Evolutionary conservation across 192 early-diverging fungal species (phyloP).

Genomic region (Coemansia asiatica): DNA sequence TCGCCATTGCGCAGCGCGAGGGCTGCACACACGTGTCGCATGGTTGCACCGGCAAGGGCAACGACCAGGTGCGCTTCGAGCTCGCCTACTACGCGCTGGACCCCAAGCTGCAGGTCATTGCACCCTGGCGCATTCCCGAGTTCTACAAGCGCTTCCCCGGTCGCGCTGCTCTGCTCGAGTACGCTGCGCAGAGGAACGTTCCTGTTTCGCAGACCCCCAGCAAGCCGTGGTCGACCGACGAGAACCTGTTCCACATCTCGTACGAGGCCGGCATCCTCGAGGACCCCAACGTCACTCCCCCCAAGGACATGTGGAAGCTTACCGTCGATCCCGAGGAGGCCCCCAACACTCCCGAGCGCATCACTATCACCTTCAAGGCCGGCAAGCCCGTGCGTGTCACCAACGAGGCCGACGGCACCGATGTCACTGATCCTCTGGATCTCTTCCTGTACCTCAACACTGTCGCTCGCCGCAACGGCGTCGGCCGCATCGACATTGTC

Average conservation of each 20-base stretch:
- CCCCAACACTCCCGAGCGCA: constrained; percentile 92
- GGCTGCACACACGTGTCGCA: constrained; percentile 97
- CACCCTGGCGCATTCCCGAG: constrained; percentile 93
- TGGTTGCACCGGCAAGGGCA: constrained; percentile 99
- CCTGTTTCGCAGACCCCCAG: constrained; percentile 93
- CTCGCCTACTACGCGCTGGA: constrained; percentile 96
- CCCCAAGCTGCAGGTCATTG: constrained; percentile 93
- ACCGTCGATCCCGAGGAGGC: constrained; percentile 96
- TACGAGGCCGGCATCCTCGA: constrained; percentile 98
- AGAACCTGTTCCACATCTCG: constrained; percentile 99
- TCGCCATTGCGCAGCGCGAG: constrained; percentile 90
- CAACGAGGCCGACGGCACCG: constrained; percentile 74
- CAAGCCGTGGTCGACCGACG: constrained; percentile 99
- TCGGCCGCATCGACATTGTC: constrained; percentile 98
- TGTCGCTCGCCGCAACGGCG: constrained; percentile 92
- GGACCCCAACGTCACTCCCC: constrained; percentile 93
- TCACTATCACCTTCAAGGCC: constrained; percentile 83
- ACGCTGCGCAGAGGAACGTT: constrained; percentile 84
- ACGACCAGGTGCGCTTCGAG: constrained; percentile 99
- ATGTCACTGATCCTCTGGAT: constrained; percentile 68
- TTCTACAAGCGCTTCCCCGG: constrained; percentile 97
- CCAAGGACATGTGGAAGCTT: constrained; percentile 99
- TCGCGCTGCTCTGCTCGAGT: constrained; percentile 86
- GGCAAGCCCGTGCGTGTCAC: constrained; percentile 88
- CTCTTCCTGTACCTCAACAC: constrained; percentile 97